These are phyloP conservation scores for Aspergillus sergii DNA, from an alignment of 2,329 filamentous ascomycete genomes.

Conservation along the genomic window DNA sequence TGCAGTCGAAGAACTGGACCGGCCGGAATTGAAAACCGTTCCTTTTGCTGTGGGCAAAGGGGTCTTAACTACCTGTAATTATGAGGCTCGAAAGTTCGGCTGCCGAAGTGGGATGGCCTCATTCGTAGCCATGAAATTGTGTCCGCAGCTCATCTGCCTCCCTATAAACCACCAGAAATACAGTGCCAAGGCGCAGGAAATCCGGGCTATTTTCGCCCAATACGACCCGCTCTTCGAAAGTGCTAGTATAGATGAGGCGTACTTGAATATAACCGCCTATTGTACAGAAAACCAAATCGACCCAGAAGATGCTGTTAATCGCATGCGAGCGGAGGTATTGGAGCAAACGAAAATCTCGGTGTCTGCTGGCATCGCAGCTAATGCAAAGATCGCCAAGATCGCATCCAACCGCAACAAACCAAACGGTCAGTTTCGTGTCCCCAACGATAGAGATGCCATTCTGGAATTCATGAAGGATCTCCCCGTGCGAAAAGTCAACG, in stretches of 20 bases:
- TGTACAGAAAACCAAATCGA: slow-evolving; percentile 68
- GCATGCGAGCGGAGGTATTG: slow-evolving; percentile 76
- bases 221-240: slow-evolving; percentile 93
- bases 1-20: slow-evolving; percentile 82
- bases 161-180: slow-evolving; percentile 92
- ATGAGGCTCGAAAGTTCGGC: slow-evolving; percentile 84
- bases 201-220: slow-evolving; percentile 76
- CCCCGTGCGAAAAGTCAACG: slow-evolving; percentile 88
- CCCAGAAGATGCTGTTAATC: slow-evolving; percentile 73
- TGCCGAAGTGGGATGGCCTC: slow-evolving; percentile 94
- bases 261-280: slow-evolving; percentile 90
- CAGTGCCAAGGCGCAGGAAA: slow-evolving; percentile 82
- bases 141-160: slow-evolving; percentile 79
- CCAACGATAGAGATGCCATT: slow-evolving; percentile 71
- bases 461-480: slow-evolving; percentile 84
- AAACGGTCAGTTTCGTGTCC: slow-evolving; percentile 82
- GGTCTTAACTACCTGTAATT: slow-evolving; percentile 77
- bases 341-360: slow-evolving; percentile 81
- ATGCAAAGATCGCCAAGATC: slow-evolving; percentile 92
- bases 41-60: slow-evolving; percentile 88
- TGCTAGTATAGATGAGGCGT: slow-evolving; percentile 94
- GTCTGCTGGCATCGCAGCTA: slow-evolving; percentile 91
- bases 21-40: slow-evolving; percentile 79
- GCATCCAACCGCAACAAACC: slow-evolving; percentile 95
- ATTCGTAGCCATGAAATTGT: slow-evolving; percentile 93